Evolutionary conservation across 2,329 filamentous ascomycete species (phyloP), one percentile per base, ranked within the genome.

Genomic region (Stromatinia cepivora): DNA sequence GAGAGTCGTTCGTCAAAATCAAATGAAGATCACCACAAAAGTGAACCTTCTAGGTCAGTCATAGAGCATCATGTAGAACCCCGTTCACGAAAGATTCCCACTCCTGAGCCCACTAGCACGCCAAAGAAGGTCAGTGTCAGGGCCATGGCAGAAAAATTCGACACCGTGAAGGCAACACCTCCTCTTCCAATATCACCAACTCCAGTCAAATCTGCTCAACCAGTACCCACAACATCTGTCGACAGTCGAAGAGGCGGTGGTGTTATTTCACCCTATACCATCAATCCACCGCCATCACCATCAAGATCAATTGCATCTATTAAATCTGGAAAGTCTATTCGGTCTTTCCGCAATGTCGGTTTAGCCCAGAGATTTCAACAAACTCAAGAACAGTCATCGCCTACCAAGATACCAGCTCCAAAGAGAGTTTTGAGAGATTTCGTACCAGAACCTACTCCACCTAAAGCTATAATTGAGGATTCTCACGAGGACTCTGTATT

Each of bases 111-210:
- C 15, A 46, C 45, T 10, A 50, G 15, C n/a, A 63, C 66, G 1
- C 66, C 66, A 2, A 68, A 63, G 46, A 63, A 63, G 13, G 25
- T 71, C 11, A 77, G 73, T 34, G 75, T 78, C 25, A 77, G 73
- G 65, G 74, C 74, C 56, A 69, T 78, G 7, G 74, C 76, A 28
- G 77, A 76, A 25, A 77, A 71, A 59, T 78, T 77, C 54, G 73
- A 76, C 45, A 71, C 64, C 57, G 64, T 62, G 15, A 66, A 70
- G 50, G 59, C 57, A 22, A 42, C 45, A 50, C 52, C 70, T 7
- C 66, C 58, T 31, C 74, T 71, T 36, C 66, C 71, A 25, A 67
- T 72, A 13, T 71, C 67, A 10, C 73, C 70, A 56, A 57, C 63
- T 39, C 52, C 65, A 22, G 46, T 39, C 20, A 71, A 71, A 50